These are phyloP conservation scores for Hemileccinum impolitum DNA, from an alignment of 768 basidiomycete species.

Conservation along the genomic window DNA sequence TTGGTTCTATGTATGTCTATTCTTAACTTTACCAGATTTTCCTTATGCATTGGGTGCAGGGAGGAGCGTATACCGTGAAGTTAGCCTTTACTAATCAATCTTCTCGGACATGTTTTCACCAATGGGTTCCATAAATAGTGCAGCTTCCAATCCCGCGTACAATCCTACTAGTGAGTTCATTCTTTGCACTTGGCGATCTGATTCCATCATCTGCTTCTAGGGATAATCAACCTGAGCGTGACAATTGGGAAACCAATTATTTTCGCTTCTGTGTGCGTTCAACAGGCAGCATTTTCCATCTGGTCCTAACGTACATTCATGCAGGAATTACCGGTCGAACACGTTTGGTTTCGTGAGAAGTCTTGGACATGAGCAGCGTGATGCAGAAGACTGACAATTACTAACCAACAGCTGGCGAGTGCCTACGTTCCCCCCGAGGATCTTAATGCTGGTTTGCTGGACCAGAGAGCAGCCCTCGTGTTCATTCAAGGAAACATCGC, in stretches of 20 bases:
- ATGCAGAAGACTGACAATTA: slow-evolving; percentile 9
- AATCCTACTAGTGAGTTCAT: slow-evolving; percentile 13
- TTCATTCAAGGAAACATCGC: slow-evolving; percentile 67
- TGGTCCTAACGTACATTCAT: not conserved
- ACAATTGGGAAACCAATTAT: slow-evolving; percentile 12
- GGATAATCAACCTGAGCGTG: slow-evolving; percentile 10
- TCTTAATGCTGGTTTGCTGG: slow-evolving; percentile 57
- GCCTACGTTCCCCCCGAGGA: slow-evolving; percentile 42
- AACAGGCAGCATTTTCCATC: too few relatives aligned
- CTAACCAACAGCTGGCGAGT: slow-evolving; percentile 41
- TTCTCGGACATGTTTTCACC: not conserved
- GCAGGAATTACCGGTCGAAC: slow-evolving; percentile 16
- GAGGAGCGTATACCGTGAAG: slow-evolving; percentile 13
- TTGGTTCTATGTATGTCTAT: slow-evolving; percentile 18
- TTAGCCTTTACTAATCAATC: not conserved
- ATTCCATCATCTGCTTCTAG: not conserved
- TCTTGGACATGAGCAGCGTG: too few relatives aligned
- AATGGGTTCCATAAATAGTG: slow-evolving; percentile 1
- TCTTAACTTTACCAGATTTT: not conserved
- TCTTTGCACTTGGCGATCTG: not conserved
- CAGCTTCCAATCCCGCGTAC: slow-evolving; percentile 15
- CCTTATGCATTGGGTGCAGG: not conserved
- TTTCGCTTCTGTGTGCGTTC: slow-evolving; percentile 16
- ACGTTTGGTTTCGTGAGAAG: slow-evolving; percentile 18
- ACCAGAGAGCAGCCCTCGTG: slow-evolving; percentile 54